Evolutionary conservation across 306 rosid species (phyloP), one percentile per base, ranked within the genome.

Genomic region (Dalbergia cultrata): DNA sequence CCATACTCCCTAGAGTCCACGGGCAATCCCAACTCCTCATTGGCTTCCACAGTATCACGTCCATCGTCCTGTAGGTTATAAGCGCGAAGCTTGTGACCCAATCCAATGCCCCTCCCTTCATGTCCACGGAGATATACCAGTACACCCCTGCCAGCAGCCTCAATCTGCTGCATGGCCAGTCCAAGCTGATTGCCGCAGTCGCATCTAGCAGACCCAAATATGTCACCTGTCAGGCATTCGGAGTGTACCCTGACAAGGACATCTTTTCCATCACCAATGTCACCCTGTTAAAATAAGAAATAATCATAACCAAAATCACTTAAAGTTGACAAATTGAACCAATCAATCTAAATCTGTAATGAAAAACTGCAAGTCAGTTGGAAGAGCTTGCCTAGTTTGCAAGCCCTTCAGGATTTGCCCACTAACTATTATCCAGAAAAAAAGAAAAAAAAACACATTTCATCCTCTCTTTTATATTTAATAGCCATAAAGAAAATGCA

Each of bases 1-100:
- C 99, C 99, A 62, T 95, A 95, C 69, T 95, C 99, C 13, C 99
- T 93, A 19, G 97, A 91, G 85, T 95, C 99, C 37, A 93, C 93
- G 0, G 99, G 99, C 87, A 95, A 78, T 66, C 99, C 99, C 77
- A 95, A 72, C 75, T 95, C 99, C 57, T 95, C 97, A 8, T 95
- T 93, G 70, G 99, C 99, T 86, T 95, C 98, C 13, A 95, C 99
- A 0, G 98, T 92, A 58, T 93, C 99, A 0, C 94, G 85, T 16
- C 97, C 98, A 9, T 82, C 88, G 34, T 93, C 98, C 67, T 95
- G 99, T 72, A 95, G 87, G 82, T 89, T 95, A 80, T 95, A 95
- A 5, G 97, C 99, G 13, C 87, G 96, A 34, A 95, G 99, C 81
- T 95, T 95, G 92, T 93, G 99, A 43, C 97, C 99, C 76, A 95